These are phyloP conservation scores for Chaetoceros tenuissimus DNA, from an alignment of 108 stramenopile species.

Conservation along the genomic window DNA sequence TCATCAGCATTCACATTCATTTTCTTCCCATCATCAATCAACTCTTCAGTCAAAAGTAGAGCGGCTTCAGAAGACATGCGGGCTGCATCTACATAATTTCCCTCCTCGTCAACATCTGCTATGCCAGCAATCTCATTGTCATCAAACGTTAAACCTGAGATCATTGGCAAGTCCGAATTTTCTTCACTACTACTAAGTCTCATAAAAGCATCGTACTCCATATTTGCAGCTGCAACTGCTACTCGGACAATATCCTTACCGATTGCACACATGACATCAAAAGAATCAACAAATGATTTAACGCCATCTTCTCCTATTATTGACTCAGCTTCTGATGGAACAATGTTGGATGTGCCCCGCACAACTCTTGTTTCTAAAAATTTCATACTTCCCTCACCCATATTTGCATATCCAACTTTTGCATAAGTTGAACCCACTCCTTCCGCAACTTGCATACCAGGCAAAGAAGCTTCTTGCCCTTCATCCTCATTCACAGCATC, in stretches of 20 bases:
- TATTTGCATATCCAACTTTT: slow-evolving; percentile 55
- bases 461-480: slow-evolving; percentile 12
- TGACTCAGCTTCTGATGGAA: slow-evolving; percentile 37
- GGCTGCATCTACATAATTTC: slow-evolving; percentile 25
- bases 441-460: slow-evolving; percentile 41
- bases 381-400: slow-evolving; percentile 54
- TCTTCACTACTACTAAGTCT: slow-evolving; percentile 9
- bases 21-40: slow-evolving; percentile 64
- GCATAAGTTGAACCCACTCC: slow-evolving; percentile 55
- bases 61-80: slow-evolving; percentile 32
- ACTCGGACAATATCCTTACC: slow-evolving; percentile 70
- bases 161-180: slow-evolving; percentile 16
- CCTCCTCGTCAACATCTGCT: slow-evolving; percentile 5
- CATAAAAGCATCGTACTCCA: slow-evolving; percentile 33
- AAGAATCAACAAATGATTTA: slow-evolving; percentile 34
- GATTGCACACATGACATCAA: slow-evolving; percentile 40
- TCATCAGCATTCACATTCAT: slow-evolving; percentile 15
- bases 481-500: slow-evolving; percentile 14
- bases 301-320: slow-evolving; percentile 45
- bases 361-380: slow-evolving; percentile 65
- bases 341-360: slow-evolving; percentile 22
- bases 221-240: slow-evolving; percentile 49
- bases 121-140: slow-evolving; percentile 24
- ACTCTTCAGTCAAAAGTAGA: slow-evolving; percentile 40
- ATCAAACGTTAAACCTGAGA: slow-evolving; percentile 26